These are phyloP conservation scores for Calocybe indica DNA, from an alignment of 768 basidiomycete genomes.

Conservation along the genomic window DNA sequence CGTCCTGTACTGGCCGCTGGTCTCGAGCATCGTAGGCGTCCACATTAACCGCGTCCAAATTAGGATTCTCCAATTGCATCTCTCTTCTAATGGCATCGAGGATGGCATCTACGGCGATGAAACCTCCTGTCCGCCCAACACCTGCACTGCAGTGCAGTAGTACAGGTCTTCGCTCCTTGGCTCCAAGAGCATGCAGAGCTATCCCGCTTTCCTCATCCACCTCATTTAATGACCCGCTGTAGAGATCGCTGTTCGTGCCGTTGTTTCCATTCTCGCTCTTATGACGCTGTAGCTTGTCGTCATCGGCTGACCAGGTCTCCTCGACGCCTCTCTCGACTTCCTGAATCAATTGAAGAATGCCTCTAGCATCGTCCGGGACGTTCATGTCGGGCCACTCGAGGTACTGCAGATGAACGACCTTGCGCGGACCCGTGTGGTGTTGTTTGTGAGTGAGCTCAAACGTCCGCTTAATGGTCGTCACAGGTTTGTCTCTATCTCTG, in stretches of 20 bases:
- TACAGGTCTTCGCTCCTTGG: conserved; percentile 44
- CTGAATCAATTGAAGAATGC: conserved; percentile 66
- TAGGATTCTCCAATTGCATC: conserved; percentile 21
- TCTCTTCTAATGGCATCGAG: conserved; percentile 69
- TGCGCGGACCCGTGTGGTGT: conserved; percentile 53
- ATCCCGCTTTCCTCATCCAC: conserved; percentile 54
- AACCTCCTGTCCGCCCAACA: conserved; percentile 91
- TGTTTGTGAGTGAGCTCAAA: conserved; percentile 64
- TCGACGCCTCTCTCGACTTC: conserved; percentile 51
- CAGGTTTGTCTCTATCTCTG: background rate
- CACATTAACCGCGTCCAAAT: background rate
- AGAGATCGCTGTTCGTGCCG: background rate
- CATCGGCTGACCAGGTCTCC: conserved; percentile 20
- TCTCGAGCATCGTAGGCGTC: conserved; percentile 5
- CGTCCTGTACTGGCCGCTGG: conserved; percentile 26
- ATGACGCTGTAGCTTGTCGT: background rate
- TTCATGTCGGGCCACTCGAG: conserved; percentile 97
- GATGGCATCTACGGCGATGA: conserved; percentile 85
- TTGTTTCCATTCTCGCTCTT: conserved; percentile 6
- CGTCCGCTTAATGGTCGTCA: conserved; percentile 45
- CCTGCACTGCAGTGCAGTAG: conserved; percentile 91
- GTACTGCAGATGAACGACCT: conserved; percentile 84
- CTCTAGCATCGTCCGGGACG: conserved; percentile 79
- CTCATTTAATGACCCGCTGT: conserved; percentile 18
- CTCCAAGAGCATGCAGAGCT: conserved; percentile 42